Evolutionary conservation across 148 eudicot species (phyloP).

Genomic region (Spergularia marina): DNA sequence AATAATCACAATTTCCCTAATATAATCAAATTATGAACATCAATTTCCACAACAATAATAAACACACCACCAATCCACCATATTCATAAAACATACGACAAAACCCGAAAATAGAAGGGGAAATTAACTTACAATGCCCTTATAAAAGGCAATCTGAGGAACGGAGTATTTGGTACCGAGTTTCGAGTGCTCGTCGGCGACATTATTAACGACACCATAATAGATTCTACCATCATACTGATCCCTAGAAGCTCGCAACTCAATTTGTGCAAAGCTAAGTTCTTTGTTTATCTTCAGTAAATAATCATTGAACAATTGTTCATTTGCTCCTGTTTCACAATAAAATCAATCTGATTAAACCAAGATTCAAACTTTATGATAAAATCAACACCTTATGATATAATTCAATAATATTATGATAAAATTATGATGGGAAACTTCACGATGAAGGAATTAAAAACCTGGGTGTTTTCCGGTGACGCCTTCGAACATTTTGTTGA

Average conservation of each 20-base stretch:
- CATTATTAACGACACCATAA: constrained; percentile 82
- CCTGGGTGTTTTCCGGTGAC: constrained; percentile 63
- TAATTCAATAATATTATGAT: background rate
- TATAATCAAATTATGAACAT: background rate
- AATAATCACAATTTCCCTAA: background rate
- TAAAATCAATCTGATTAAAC: background rate
- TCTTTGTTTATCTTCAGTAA: constrained; percentile 68
- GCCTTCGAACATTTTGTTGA: constrained; percentile 59
- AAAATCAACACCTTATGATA: background rate
- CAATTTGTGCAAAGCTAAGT: constrained; percentile 73
- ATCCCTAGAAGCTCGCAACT: constrained; percentile 80
- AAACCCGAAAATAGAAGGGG: background rate
- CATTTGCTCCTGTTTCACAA: constrained; percentile 38
- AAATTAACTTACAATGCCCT: constrained; percentile 69
- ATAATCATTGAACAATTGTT: constrained; percentile 57
- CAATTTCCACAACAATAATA: background rate
- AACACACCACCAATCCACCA: too few species aligned
- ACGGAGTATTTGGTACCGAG: constrained; percentile 76
- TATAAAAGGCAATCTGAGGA: constrained; percentile 87
- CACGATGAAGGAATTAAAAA: constrained; percentile 3
- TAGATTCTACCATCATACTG: constrained; percentile 79
- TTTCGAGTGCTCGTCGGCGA: constrained; percentile 85
- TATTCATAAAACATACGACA: background rate
- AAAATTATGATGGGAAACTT: background rate
- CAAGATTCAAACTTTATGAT: background rate